Conservation (phyloP, 306 rosid genomes). For the Sechiopsis laciniata region DNA sequence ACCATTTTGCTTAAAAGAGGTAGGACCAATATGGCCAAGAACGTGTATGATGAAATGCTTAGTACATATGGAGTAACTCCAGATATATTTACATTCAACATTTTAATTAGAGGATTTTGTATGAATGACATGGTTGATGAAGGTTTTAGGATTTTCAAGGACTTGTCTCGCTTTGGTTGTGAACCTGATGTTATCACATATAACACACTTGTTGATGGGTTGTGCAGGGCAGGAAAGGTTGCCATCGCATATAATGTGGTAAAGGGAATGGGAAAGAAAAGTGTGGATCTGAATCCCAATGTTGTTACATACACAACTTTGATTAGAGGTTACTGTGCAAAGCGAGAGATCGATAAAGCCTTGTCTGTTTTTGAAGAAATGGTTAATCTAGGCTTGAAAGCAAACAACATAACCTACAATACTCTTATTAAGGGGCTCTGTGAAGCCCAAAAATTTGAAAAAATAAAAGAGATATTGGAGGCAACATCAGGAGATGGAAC, state of each 20-base stretch:
- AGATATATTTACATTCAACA: slow-evolving; percentile 48
- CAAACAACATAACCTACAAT: slow-evolving; percentile 57
- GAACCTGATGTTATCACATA: slow-evolving; percentile 66
- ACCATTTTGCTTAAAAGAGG: slow-evolving; percentile 62
- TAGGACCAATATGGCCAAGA: slow-evolving; percentile 56
- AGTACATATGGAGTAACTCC: slow-evolving; percentile 63
- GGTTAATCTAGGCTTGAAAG: slow-evolving; percentile 46
- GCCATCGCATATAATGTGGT: slow-evolving; percentile 53
- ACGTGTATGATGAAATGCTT: slow-evolving; percentile 69
- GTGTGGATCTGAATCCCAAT: slow-evolving; percentile 55
- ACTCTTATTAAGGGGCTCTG: slow-evolving; percentile 71
- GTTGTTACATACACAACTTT: slow-evolving; percentile 75
- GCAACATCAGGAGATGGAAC: slow-evolving; percentile 32
- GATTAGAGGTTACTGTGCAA: slow-evolving; percentile 69
- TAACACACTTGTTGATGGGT: slow-evolving; percentile 77
- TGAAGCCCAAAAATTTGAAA: slow-evolving; percentile 52
- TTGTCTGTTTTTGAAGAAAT: slow-evolving; percentile 66
- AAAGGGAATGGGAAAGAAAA: slow-evolving; percentile 60
- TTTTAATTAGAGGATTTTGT: slow-evolving; percentile 80
- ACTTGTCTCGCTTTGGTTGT: slow-evolving; percentile 45
- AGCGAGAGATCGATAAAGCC: slow-evolving; percentile 54
- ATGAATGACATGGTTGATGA: slow-evolving; percentile 64
- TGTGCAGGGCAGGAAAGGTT: slow-evolving; percentile 72
- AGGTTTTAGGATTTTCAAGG: slow-evolving; percentile 56
- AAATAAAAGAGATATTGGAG: slow-evolving; percentile 51